These are phyloP conservation scores for Arthroderma uncinatum DNA, from an alignment of 2,329 filamentous ascomycete species.

Conservation along the genomic window DNA sequence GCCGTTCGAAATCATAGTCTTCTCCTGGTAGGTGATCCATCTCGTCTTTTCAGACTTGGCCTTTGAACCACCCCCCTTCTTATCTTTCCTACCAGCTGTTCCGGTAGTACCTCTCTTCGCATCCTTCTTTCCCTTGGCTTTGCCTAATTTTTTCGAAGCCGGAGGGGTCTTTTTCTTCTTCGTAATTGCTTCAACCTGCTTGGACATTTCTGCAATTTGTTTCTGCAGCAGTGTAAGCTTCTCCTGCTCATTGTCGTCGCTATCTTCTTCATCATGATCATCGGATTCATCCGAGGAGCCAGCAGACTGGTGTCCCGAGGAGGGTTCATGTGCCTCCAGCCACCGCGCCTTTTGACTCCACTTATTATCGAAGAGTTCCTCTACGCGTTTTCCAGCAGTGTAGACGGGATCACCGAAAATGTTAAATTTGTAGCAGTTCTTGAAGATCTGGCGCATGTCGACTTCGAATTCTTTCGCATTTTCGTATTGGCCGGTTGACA, in stretches of 20 bases:
- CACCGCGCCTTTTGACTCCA: slow-evolving; percentile 73
- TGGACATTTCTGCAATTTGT: slow-evolving; percentile 63
- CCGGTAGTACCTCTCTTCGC: slow-evolving; percentile 28
- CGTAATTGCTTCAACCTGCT: slow-evolving; percentile 47
- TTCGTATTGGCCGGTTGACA: slow-evolving; percentile 67
- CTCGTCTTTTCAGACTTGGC: slow-evolving; percentile 44
- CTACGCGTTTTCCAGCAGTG: slow-evolving; percentile 57
- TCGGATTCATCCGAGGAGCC: slow-evolving; percentile 57
- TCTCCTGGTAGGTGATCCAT: slow-evolving; percentile 66
- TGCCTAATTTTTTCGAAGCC: slow-evolving; percentile 39
- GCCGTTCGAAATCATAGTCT: slow-evolving; percentile 78
- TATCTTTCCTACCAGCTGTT: slow-evolving; percentile 46
- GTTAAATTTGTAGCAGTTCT: slow-evolving; percentile 91
- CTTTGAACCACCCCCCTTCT: slow-evolving; percentile 30
- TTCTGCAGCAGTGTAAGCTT: slow-evolving; percentile 57
- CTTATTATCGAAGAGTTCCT: slow-evolving; percentile 62
- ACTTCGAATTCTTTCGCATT: slow-evolving; percentile 75
- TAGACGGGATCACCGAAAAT: slow-evolving; percentile 65
- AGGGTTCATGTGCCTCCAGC: slow-evolving; percentile 62
- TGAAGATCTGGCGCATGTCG: slow-evolving; percentile 71
- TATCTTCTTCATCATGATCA: slow-evolving; percentile 57
- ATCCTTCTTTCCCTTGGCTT: slow-evolving; percentile 38
- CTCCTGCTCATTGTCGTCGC: slow-evolving; percentile 50
- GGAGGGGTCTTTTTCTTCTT: slow-evolving; percentile 52
- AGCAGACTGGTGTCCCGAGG: slow-evolving; percentile 54